These are phyloP conservation scores for Ploettnerulaceae sp. DNA, from an alignment of 2,329 filamentous ascomycete species.

Conservation along the genomic window DNA sequence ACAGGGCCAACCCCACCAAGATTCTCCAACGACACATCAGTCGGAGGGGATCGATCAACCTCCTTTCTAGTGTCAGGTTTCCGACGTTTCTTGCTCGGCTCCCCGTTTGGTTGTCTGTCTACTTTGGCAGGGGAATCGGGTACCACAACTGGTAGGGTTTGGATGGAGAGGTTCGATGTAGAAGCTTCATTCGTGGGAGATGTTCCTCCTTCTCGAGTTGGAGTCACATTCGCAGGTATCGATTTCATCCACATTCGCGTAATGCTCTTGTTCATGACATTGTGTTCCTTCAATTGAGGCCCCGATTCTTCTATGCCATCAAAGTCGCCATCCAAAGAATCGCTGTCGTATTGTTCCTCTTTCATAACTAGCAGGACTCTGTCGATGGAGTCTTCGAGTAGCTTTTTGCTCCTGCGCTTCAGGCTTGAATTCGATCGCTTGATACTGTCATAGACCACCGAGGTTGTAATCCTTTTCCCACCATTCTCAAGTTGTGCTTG, in stretches of 20 bases:
- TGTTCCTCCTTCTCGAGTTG: slow-evolving; percentile 20
- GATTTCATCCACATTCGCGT: slow-evolving; percentile 52
- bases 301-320: slow-evolving; percentile 40
- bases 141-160: slow-evolving; percentile 22
- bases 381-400: slow-evolving; percentile 81
- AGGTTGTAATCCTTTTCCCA: slow-evolving; percentile 49
- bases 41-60: slow-evolving; percentile 59
- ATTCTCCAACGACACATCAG: slow-evolving; percentile 63
- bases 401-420: slow-evolving; percentile 73
- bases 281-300: slow-evolving; percentile 41
- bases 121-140: slow-evolving; percentile 30
- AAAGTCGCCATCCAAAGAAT: slow-evolving; percentile 46
- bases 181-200: slow-evolving; percentile 13
- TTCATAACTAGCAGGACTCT: slow-evolving; percentile 70
- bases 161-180: slow-evolving; percentile 24
- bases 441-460: slow-evolving; percentile 70
- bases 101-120: slow-evolving; percentile 57
- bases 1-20: slow-evolving; percentile 73
- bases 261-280: slow-evolving; percentile 63
- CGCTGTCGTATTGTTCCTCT: slow-evolving; percentile 42
- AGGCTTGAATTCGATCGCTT: slow-evolving; percentile 83
- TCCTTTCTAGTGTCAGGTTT: slow-evolving; percentile 50
- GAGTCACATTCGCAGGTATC: slow-evolving; percentile 23
- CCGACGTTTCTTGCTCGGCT: slow-evolving; percentile 61
- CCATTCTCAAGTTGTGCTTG: slow-evolving; percentile 47